phyloP scores from a whole-genome alignment of 805 yeast genomes.

The Peterozyma toletana region DNA sequence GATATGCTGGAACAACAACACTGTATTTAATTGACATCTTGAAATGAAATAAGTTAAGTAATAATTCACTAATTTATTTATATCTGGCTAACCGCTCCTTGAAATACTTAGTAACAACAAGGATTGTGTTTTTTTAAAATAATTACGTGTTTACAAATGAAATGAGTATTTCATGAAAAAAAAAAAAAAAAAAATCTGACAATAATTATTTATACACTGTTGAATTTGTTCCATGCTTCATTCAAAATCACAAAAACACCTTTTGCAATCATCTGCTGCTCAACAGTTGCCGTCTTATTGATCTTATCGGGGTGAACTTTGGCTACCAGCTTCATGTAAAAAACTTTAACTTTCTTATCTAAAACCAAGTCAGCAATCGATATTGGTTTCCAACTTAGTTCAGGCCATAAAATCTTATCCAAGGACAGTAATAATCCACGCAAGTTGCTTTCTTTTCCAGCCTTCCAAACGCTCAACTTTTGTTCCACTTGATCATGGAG shows the following conservation, averaged over 20 bases:
- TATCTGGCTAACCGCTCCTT: too few species aligned
- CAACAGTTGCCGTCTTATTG: constrained; percentile 47
- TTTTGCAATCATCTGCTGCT: constrained; percentile 78
- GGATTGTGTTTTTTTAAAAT: too few species aligned
- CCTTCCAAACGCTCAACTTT: constrained; percentile 54
- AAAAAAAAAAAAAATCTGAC: too few species aligned
- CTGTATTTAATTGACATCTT: constrained; percentile 12
- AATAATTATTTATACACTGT: constrained; percentile 13
- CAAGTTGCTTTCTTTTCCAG: constrained; percentile 73
- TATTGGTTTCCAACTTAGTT: constrained; percentile 58
- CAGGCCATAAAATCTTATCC: constrained; percentile 62
- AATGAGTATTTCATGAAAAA: too few species aligned
- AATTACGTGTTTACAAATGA: too few species aligned
- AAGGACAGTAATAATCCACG: constrained; percentile 70
- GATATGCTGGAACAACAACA: constrained; percentile 44
- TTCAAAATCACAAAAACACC: constrained; percentile 78
- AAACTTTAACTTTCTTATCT: constrained; percentile 82
- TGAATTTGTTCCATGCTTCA: constrained; percentile 85
- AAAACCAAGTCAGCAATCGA: constrained; percentile 70
- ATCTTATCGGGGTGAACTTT: constrained; percentile 84
- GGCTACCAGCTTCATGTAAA: constrained; percentile 76
- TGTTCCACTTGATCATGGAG: constrained; percentile 58
- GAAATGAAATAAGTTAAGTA: too few species aligned
- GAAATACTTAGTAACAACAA: too few species aligned
- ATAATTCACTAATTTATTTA: too few species aligned